Evolutionary conservation across 768 basidiomycete genomes (phyloP), one percentile per base, ranked within the genome.

Genomic region (Suillus americanus): DNA sequence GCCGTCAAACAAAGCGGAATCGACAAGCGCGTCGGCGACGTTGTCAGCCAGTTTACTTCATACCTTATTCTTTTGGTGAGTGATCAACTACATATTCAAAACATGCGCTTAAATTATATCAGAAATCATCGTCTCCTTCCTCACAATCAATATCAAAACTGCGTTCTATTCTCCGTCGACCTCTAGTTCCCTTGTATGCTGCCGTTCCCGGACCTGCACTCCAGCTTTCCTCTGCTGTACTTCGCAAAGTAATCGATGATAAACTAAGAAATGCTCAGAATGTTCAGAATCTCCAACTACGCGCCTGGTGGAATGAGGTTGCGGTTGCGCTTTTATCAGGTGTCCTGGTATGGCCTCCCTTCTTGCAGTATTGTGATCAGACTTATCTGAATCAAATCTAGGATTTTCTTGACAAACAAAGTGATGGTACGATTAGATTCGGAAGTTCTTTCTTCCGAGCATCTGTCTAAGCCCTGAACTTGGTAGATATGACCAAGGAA

Each of bases 241-340:
- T 85, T 45, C 71, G 69, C 14, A 68, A 69, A 6, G 75, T 86
- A 3, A 77, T 81, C 38, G 66, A 77, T 46, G 75, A 77, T 23
- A 82, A 80, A 61, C 67, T 83, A 28, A 64, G 73, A 18, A 65
- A 77, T n/a, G 66, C 73, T 38, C 53, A 72, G 38, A 66, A 68
- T 51, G 16, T 54, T 13, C 61, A 61, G 38, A 68, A 77, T 53
- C 65, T 69, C 30, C 67, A 61, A 10, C 64, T 73, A 60, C 68
- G 70, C 50, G 65, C 57, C 5, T 64, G 71, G 3, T 88, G 87
- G 86, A 84, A 86, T 71, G 66, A 63, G 14, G 74, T 82, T 13
- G 79, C 82, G 40, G 68, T 79, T 35, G 77, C 81, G 12, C 65
- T 87, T n/a, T 68, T 89, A 25, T 84, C 87, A 5, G 86, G 87